These are phyloP conservation scores for Pichia gijzeniarum DNA, from an alignment of 805 yeast species.

Conservation along the genomic window DNA sequence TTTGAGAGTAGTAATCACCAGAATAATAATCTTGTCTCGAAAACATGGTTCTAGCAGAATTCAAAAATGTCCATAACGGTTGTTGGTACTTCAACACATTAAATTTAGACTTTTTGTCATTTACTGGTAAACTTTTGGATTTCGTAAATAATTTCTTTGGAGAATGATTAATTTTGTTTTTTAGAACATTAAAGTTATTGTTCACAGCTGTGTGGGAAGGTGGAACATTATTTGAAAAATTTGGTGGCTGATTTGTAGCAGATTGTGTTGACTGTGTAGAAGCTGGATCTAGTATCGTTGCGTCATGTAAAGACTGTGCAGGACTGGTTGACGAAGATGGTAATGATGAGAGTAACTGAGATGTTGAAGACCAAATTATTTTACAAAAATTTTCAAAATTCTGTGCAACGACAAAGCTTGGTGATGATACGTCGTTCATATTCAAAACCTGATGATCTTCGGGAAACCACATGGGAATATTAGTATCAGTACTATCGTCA, in stretches of 20 bases:
- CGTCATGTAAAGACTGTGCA: background rate
- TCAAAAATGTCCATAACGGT: slow-evolving; percentile 49
- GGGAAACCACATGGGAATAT: slow-evolving; percentile 28
- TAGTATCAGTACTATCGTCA: background rate
- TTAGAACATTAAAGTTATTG: background rate
- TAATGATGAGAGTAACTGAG: background rate
- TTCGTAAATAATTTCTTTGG: background rate
- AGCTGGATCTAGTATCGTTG: background rate
- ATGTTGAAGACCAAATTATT: slow-evolving; percentile 25
- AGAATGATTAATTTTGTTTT: background rate
- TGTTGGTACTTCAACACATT: slow-evolving; percentile 29
- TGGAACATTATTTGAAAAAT: background rate
- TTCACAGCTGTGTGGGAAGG: too few relatives aligned
- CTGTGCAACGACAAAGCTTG: slow-evolving; percentile 32
- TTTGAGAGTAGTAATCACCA: slow-evolving; percentile 32
- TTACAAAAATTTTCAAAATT: slow-evolving; percentile 35
- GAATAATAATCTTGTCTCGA: slow-evolving; percentile 39
- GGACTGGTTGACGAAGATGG: background rate
- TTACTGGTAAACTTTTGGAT: background rate
- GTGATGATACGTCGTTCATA: slow-evolving; percentile 30
- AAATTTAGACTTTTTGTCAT: slow-evolving; percentile 23
- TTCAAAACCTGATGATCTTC: slow-evolving; percentile 26
- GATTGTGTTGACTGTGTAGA: background rate
- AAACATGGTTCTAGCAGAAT: slow-evolving; percentile 45
- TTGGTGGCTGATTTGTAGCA: background rate